Base-by-base conservation (phyloP, 768 basidiomycete species). In the Kwoniella heveanensis region DNA sequence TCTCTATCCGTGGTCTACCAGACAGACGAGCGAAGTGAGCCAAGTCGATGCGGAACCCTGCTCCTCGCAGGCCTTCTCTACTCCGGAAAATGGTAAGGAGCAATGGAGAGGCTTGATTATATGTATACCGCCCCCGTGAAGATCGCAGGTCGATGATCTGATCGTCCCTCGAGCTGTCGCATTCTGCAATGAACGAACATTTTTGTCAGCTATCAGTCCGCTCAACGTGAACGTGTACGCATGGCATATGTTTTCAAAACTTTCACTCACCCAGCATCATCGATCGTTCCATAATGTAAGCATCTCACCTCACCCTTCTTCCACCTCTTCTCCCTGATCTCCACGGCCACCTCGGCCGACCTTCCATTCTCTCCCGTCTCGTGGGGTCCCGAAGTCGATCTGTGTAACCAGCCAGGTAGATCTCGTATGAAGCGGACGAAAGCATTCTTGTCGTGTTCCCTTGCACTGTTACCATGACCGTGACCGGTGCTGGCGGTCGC, bases 71-170 rank as follows among this genome's bases (percentile, higher is more conserved):
- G n/a, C n/a, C n/a, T n/a, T n/a, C n/a, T n/a, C n/a, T n/a, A n/a
- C n/a, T n/a, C n/a, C n/a, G n/a, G n/a, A n/a, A n/a, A n/a, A n/a
- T n/a, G n/a, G n/a, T n/a, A n/a, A n/a, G n/a, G n/a, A n/a, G n/a
- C n/a, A n/a, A n/a, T n/a, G n/a, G n/a, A n/a, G n/a, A n/a, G n/a
- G n/a, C n/a, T n/a, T n/a, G n/a, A 57, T 52, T 32, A 77, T 17
- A 77, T 56, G 51, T 80, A 79, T 19, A 80, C 77, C 0, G 76
- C 76, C 2, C 72, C 77, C 2, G 74, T 66, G 63, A 80, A 80
- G 55, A 80, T 76, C 10, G 77, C 74, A 8, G 79, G 79, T 47
- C 79, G 62, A 69, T 80, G 79, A 71, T 80, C 79, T 7, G 74
- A 75, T 68, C 79, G 64, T 17, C 79, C 79, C 55, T 80, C 79